Base-by-base conservation (phyloP, 306 rosid species). In the Cicer chorassanicum region DNA sequence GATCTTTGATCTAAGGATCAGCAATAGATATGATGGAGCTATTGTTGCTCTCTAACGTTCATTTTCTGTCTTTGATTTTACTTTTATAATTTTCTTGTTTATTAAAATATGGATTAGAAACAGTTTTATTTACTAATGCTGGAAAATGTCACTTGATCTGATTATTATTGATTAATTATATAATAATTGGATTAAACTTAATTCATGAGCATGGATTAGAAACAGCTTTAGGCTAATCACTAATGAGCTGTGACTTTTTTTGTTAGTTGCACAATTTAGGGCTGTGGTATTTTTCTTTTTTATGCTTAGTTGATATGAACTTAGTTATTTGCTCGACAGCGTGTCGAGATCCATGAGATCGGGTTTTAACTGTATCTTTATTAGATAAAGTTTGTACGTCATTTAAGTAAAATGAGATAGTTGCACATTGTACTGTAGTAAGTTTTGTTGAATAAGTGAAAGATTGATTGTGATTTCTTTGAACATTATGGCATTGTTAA, bases 301-400 rank as follows among this genome's bases (percentile, higher is more conserved):
- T 7, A 4, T 42, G 50, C 14, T 13, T 53, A 5, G 1, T 60
- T 46, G 8, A 70, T 46, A 6, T 65, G 19, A 44, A 13, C 74
- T 57, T 75, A 36, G 24, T 38, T 46, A 53, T 29, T 42, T 42
- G 66, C 48, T 10, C 14, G 4, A 41, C 51, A 19, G 9, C 19
- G 7, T 60, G 36, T 9, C 18, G 4, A 43, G 77, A 78, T 82
- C 80, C 51, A 43, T 7, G 61, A n/a, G 9, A n/a, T 66, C 9
- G 2, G 61, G 21, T 13, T 8, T 38, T 29, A 9, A 21, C 68
- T 46, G 54, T 16, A 55, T 55, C 46, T 60, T 60, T 2, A 5
- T 68, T 6, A 42, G 45, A 42, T 42, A 6, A 42, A 9, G 9
- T 42, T 29, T 29, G 36, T 42, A 2, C 45, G 1, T 8, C 8